Conservation (phyloP, 78 protist species). For the slime mould (Dictyostelium discoideum) region DNA sequence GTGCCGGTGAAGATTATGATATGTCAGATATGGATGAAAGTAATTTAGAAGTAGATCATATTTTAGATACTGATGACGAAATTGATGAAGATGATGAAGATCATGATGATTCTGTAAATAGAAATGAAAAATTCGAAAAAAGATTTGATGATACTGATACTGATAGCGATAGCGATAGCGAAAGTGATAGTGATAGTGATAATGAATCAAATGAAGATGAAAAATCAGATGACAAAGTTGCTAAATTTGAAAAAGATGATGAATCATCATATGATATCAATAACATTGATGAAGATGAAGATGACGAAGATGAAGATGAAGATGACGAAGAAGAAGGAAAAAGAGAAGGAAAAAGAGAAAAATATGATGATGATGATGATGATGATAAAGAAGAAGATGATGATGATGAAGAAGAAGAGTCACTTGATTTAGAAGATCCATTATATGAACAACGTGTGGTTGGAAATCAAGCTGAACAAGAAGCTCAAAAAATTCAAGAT, state of each 20-base stretch:
- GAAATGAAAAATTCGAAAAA: not conserved
- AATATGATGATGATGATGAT: not conserved
- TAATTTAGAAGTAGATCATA: not conserved
- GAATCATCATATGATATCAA: too few relatives aligned
- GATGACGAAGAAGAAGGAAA: not conserved
- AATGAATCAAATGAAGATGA: not conserved
- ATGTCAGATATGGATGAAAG: not conserved
- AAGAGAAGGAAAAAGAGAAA: not conserved
- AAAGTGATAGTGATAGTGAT: not conserved
- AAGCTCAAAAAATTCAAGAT: not conserved
- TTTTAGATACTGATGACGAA: conserved; percentile 3
- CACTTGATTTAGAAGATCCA: not conserved
- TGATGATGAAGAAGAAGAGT: not conserved
- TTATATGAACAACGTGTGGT: not conserved
- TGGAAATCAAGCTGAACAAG: not conserved
- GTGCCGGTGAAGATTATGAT: not conserved
- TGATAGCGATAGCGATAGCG: not conserved
- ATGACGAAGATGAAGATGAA: not conserved
- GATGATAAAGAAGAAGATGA: not conserved
- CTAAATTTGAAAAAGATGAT: too few relatives aligned
- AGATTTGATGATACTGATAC: not conserved
- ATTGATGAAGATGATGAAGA: not conserved
- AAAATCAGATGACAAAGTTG: too few relatives aligned
- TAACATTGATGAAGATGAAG: too few relatives aligned
- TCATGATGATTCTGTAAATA: not conserved